Evolutionary conservation across 1,284 basidiomycete genomes (phyloP), one percentile per base, ranked within the genome.

Genomic region (Polyporus tsugae): DNA sequence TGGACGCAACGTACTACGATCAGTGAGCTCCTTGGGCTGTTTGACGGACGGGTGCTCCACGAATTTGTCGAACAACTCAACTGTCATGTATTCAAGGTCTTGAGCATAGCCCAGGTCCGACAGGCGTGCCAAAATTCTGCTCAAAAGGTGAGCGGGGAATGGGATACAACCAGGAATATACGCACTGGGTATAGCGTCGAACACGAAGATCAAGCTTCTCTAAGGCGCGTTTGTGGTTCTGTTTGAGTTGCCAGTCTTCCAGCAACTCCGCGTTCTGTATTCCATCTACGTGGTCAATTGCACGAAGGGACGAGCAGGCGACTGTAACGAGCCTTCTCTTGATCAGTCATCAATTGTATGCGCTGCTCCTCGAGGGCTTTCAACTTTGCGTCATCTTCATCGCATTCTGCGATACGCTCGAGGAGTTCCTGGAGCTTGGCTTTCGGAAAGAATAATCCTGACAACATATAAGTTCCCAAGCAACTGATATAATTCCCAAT

Each of bases 11-110:
- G 17, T 60, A 73, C 72, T 73, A 36, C 72, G 70, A 39, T 70
- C 70, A 29, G 70, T 73, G 49, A 73, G 66, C 42, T 70, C 69
- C 36, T 69, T 70, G 49, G 67, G 69, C 42, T 72, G 70, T 55
- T 67, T 70, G 46, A 73, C 72, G 4, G 67, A 57, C 2, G 69
- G 69, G 33, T 72, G 69, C 19, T 70, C 65, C 13, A 66, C 19
- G 63, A 72, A 72, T 22, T 64, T 53, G 11, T 67, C 67, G 39
- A 65, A 52, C 17, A 61, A 36, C 5, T 64, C 64, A 22, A 22
- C 35, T 2, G 61, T 63, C 69, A 72, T 68, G 36, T 52, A 63
- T 41, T 66, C 49, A 11, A 73, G 41, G 19, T 73, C 55, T 13
- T 36, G n/a, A 10, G 35, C 68, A 35, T 60, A 69, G 2, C 70